A percentile compares a stretch with the other conserved stretches of the same genome.
phyloP scores from a whole-genome alignment of 306 rosid genomes.

The Glycyrrhiza uralensis region DNA sequence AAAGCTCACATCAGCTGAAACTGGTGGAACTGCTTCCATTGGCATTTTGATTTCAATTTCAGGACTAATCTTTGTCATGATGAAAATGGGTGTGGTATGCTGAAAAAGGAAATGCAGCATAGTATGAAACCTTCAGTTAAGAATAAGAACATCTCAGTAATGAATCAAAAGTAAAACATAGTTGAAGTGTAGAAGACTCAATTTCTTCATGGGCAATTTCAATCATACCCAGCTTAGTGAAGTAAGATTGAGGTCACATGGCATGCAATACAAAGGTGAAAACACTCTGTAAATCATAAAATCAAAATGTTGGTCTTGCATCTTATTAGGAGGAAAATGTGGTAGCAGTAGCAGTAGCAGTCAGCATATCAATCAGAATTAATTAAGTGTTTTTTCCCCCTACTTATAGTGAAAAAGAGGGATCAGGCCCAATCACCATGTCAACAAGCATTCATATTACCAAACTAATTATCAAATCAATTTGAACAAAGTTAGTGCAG shows the following conservation, averaged over 20 bases:
- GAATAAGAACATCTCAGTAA: not conserved
- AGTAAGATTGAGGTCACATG: not conserved
- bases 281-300: conserved; percentile 1
- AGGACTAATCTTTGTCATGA: conserved; percentile 89
- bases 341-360: not conserved
- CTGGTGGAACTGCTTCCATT: conserved; percentile 57
- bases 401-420: not conserved
- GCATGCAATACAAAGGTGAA: conserved; percentile 1
- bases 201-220: not conserved
- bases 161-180: conserved; percentile 11
- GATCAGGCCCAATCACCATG: conserved; percentile 17
- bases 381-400: not conserved
- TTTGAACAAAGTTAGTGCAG: conserved; percentile 1
- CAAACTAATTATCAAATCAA: conserved; percentile 13
- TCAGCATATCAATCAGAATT: not conserved
- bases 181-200: conserved; percentile 3
- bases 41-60: conserved; percentile 57
- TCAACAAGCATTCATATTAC: conserved; percentile 15
- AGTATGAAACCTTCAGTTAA: not conserved
- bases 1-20: conserved; percentile 95
- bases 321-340: conserved; percentile 7
- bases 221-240: not conserved
- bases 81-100: conserved; percentile 36
- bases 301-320: not conserved
- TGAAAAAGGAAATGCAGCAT: conserved; percentile 21